Conservation (phyloP, 495 filamentous ascomycete genomes). For the Astrothelium subdiscretum region DNA sequence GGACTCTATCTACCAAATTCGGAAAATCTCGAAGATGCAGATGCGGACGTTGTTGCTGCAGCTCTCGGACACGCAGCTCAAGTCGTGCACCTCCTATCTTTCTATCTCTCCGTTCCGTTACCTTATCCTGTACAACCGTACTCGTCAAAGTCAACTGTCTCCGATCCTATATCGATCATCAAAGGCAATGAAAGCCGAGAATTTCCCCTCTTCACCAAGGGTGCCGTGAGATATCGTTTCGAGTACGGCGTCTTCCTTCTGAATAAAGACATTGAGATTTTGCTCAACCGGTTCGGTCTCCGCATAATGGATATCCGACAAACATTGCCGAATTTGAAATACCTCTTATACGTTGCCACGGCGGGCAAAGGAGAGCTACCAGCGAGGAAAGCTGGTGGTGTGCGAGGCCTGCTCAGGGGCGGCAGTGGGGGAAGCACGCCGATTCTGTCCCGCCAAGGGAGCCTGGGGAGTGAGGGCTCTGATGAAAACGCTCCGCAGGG, state of each 20-base stretch:
- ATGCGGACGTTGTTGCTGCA: conserved; percentile 61
- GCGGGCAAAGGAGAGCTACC: conserved; percentile 68
- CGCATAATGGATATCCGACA: conserved; percentile 77
- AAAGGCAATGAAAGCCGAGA: conserved; percentile 12
- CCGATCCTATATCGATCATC: conserved; percentile 60
- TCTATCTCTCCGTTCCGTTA: conserved; percentile 66
- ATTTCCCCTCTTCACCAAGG: conserved; percentile 63
- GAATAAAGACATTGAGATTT: conserved; percentile 82
- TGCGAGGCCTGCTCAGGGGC: conserved; percentile 50
- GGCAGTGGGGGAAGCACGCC: not conserved
- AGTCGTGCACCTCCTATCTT: conserved; percentile 61
- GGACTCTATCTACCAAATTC: conserved; percentile 68
- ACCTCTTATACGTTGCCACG: conserved; percentile 75
- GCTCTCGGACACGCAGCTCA: conserved; percentile 76
- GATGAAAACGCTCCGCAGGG: not conserved
- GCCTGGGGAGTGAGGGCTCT: not conserved
- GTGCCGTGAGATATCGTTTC: conserved; percentile 70
- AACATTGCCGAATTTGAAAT: conserved; percentile 86
- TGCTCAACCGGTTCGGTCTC: conserved; percentile 56
- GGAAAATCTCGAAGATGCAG: conserved; percentile 44
- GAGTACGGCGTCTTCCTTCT: conserved; percentile 91
- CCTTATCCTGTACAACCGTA: conserved; percentile 69
- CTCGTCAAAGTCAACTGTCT: conserved; percentile 63
- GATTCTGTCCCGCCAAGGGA: not conserved
- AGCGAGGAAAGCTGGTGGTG: conserved; percentile 63